These are phyloP conservation scores for Blastobotrys proliferans DNA, from an alignment of 1,139 yeast species.

Conservation along the genomic window DNA sequence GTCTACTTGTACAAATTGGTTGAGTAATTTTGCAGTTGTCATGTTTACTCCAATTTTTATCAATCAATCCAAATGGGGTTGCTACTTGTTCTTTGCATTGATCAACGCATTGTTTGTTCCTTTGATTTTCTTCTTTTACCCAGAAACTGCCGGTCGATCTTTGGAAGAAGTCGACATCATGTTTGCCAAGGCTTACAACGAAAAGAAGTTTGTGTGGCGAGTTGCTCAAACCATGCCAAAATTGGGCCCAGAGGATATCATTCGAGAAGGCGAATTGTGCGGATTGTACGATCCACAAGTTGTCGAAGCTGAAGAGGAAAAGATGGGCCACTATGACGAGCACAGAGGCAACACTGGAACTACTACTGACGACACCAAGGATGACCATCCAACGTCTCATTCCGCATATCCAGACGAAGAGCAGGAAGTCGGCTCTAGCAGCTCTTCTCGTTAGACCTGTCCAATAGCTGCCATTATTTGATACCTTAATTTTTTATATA, in stretches of 20 bases:
- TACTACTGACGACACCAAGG: not conserved
- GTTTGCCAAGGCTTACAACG: constrained; percentile 37
- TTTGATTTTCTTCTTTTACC: constrained; percentile 60
- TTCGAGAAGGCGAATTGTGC: constrained; percentile 27
- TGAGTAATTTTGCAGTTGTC: constrained; percentile 49
- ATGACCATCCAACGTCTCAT: too few relatives aligned
- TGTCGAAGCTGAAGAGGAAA: not conserved
- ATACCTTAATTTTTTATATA: too few relatives aligned
- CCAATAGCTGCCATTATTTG: too few relatives aligned
- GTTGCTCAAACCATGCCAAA: constrained; percentile 31
- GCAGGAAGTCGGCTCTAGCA: too few relatives aligned
- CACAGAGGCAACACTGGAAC: not conserved
- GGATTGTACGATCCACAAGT: constrained; percentile 21
- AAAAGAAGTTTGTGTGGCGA: constrained; percentile 28
- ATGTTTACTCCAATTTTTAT: constrained; percentile 53
- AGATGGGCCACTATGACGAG: not conserved
- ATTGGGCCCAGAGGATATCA: constrained; percentile 27
- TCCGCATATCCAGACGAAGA: too few relatives aligned
- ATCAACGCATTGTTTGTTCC: constrained; percentile 64
- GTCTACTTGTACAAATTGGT: constrained; percentile 52
- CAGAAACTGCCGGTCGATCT: constrained; percentile 61
- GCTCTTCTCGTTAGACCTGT: too few relatives aligned
- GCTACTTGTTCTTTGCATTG: constrained; percentile 42
- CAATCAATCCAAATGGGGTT: constrained; percentile 42
- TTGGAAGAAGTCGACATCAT: constrained; percentile 62